Conservation (phyloP, 1,284 basidiomycete species). For the Fistulinella cinereoalba region DNA sequence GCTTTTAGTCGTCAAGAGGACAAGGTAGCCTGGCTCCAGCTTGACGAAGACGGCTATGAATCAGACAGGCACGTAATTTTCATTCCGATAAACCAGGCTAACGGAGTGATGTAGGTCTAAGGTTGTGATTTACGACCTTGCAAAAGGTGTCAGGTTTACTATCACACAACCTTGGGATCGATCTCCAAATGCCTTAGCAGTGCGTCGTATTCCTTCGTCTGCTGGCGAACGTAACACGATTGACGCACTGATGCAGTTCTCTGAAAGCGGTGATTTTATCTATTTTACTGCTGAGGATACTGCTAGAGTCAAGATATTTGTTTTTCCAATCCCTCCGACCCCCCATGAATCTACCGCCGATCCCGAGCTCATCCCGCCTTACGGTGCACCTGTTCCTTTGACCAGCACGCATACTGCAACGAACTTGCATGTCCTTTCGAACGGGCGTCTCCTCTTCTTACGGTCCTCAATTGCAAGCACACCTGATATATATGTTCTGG, state of each 20-base stretch:
- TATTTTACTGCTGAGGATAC: constrained; percentile 76
- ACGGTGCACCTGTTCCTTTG: constrained; percentile 53
- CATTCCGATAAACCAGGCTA: background rate
- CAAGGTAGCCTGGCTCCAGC: constrained; percentile 83
- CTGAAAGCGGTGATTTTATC: constrained; percentile 62
- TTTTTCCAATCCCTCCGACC: constrained; percentile 60
- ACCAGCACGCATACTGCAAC: constrained; percentile 56
- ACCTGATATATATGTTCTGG: constrained; percentile 68
- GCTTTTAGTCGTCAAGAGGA: constrained; percentile 64
- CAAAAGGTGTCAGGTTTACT: constrained; percentile 61
- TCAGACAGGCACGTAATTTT: constrained; percentile 56
- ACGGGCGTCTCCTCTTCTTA: constrained; percentile 64
- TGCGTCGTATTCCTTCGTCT: constrained; percentile 8
- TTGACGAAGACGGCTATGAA: constrained; percentile 85
- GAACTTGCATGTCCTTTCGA: constrained; percentile 56
- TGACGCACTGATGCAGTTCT: constrained; percentile 51
- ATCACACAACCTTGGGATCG: constrained; percentile 83
- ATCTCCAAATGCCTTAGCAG: constrained; percentile 48
- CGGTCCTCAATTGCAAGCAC: constrained; percentile 69
- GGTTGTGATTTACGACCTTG: constrained; percentile 77
- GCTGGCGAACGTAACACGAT: background rate
- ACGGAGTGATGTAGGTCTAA: constrained; percentile 48
- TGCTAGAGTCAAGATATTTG: constrained; percentile 73
- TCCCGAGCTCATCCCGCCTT: constrained; percentile 47
- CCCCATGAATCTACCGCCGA: constrained; percentile 50